Evolutionary conservation across 148 eudicot genomes (phyloP).

Genomic region (Suaeda aralocaspica): DNA sequence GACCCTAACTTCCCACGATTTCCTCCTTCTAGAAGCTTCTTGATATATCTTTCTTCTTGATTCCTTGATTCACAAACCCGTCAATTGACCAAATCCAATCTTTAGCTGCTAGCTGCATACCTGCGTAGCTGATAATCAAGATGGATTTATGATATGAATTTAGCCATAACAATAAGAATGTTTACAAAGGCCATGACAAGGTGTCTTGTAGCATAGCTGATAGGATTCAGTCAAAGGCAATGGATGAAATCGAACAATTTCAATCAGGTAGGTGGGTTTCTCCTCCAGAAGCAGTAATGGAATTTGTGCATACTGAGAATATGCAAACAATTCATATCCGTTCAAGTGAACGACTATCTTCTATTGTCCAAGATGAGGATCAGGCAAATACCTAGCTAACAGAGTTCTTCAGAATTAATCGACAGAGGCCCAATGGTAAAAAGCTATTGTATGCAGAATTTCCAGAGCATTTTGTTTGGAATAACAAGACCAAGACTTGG

Average conservation of each 20-base stretch:
- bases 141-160: no score
- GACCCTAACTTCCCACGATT: no score
- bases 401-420: background rate
- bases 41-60: no score
- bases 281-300: slow-evolving; percentile 11
- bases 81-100: no score
- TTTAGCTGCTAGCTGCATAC: no score
- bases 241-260: slow-evolving; percentile 13
- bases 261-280: slow-evolving; percentile 20
- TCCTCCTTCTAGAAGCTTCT: no score
- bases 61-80: no score
- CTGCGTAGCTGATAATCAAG: no score
- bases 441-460: slow-evolving; percentile 1
- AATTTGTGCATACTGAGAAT: background rate
- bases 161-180: slow-evolving; percentile 25
- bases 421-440: background rate
- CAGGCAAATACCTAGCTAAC: background rate
- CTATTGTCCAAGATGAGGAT: background rate
- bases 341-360: background rate
- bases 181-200: slow-evolving; percentile 23
- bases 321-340: background rate
- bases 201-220: background rate
- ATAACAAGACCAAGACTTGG: background rate
- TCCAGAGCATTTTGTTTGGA: background rate
- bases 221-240: background rate